Percentiles rank a stretch among this genome's conserved stretches.
phyloP scores from a whole-genome alignment of 768 basidiomycete species.

The Xerocomus spinulosus region DNA sequence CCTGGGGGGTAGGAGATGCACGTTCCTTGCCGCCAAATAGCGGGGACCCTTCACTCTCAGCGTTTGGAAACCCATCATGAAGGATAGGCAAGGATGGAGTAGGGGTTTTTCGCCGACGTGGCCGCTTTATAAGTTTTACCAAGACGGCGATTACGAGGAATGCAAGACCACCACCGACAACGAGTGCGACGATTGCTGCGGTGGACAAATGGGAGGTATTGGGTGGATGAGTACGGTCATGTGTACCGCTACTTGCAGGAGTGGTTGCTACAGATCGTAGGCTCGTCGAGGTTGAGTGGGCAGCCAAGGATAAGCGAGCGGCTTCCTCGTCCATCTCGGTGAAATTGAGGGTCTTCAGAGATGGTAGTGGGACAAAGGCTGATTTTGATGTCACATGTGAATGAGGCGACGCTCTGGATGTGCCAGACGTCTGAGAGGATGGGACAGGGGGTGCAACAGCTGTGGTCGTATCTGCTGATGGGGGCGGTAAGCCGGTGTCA shows the following conservation, averaged over 20 bases:
- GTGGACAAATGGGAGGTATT: slow-evolving; percentile 37
- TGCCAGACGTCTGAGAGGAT: slow-evolving; percentile 23
- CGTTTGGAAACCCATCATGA: slow-evolving; percentile 49
- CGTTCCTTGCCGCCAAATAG: slow-evolving; percentile 75
- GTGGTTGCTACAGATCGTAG: slow-evolving; percentile 1
- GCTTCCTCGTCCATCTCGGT: slow-evolving; percentile 18
- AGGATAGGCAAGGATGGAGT: slow-evolving; percentile 75
- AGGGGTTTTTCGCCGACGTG: slow-evolving; percentile 49
- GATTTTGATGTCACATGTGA: slow-evolving; percentile 16
- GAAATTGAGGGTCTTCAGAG: slow-evolving; percentile 22
- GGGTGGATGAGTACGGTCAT: slow-evolving; percentile 9
- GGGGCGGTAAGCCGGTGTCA: slow-evolving; percentile 31
- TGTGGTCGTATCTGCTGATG: slow-evolving; percentile 11
- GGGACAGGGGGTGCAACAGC: slow-evolving; percentile 4
- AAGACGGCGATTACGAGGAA: slow-evolving; percentile 47
- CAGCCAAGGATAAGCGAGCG: slow-evolving; percentile 9
- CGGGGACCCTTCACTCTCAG: slow-evolving; percentile 55
- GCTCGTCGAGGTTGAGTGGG: slow-evolving; percentile 3
- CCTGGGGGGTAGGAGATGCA: slow-evolving; percentile 34
- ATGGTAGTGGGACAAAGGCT: slow-evolving; percentile 28
- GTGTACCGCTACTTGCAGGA: neutral
- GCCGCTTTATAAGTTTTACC: slow-evolving; percentile 45
- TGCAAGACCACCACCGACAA: slow-evolving; percentile 47
- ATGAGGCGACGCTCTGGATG: slow-evolving; percentile 12
- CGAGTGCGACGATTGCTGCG: slow-evolving; percentile 48